Evolutionary conservation across 1,284 basidiomycete genomes (phyloP).

Genomic region (Cryptococcus sp.): DNA sequence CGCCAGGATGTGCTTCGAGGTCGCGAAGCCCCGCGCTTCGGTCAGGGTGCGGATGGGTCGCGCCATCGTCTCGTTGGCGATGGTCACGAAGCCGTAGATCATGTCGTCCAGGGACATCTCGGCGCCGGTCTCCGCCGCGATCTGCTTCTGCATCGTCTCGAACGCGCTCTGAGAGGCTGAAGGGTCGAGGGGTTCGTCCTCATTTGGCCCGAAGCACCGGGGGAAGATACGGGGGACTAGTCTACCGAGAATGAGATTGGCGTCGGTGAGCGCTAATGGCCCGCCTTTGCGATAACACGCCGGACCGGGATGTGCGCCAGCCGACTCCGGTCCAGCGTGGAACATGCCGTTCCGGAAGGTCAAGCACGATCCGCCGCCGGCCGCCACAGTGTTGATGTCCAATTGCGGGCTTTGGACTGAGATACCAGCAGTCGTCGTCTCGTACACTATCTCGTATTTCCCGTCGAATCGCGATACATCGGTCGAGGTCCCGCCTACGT

Average conservation of each 20-base stretch:
- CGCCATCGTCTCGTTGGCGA: constrained; percentile 93
- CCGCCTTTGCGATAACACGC: constrained; percentile 83
- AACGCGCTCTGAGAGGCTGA: constrained; percentile 68
- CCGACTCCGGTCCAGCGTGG: constrained; percentile 73
- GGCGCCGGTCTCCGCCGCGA: constrained; percentile 66
- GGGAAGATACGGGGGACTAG: constrained; percentile 73
- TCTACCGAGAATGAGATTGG: constrained; percentile 78
- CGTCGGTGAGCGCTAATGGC: constrained; percentile 81
- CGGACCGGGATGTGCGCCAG: constrained; percentile 81
- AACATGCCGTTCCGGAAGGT: constrained; percentile 79
- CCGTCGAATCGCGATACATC: constrained; percentile 88
- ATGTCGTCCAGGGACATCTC: constrained; percentile 77
- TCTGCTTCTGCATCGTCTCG: constrained; percentile 65
- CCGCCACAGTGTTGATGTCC: constrained; percentile 81
- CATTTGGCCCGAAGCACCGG: constrained; percentile 82
- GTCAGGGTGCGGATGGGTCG: constrained; percentile 89
- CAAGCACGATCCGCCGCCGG: constrained; percentile 81
- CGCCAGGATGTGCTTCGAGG: constrained; percentile 78
- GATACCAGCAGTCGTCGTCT: constrained; percentile 87
- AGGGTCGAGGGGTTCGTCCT: constrained; percentile 76
- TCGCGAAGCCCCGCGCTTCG: constrained; percentile 84
- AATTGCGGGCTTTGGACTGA: constrained; percentile 85
- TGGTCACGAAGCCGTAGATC: constrained; percentile 73
- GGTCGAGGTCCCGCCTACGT: constrained; percentile 85
- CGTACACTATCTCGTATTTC: constrained; percentile 81